Evolutionary conservation across 1,284 basidiomycete species (phyloP).

Genomic region (Pseudozyma sp.): DNA sequence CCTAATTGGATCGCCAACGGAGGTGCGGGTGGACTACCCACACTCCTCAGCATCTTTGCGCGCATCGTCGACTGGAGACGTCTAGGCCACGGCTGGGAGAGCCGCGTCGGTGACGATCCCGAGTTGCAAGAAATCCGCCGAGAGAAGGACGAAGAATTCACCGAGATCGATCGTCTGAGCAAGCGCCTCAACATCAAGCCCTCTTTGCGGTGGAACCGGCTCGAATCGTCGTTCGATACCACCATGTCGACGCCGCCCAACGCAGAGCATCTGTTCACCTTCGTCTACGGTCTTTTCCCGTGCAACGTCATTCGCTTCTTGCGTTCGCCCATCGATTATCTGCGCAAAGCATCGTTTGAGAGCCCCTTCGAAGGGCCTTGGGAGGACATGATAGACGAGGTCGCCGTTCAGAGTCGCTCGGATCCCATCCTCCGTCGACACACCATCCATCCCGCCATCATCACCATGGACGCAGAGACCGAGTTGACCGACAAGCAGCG

Average conservation of each 20-base stretch:
- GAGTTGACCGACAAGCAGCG: constrained; percentile 77
- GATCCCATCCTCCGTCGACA: constrained; percentile 76
- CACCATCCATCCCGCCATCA: constrained; percentile 78
- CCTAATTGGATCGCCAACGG: constrained; percentile 64
- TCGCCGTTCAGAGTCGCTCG: constrained; percentile 70
- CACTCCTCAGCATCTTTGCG: constrained; percentile 60
- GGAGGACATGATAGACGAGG: constrained; percentile 76
- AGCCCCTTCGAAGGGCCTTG: constrained; percentile 52
- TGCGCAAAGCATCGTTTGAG: constrained; percentile 77
- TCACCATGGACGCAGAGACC: constrained; percentile 75
- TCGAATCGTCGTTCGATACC: constrained; percentile 56
- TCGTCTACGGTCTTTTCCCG: constrained; percentile 87
- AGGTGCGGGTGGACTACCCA: constrained; percentile 57
- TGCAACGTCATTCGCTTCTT: constrained; percentile 83
- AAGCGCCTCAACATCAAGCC: constrained; percentile 54
- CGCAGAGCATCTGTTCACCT: constrained; percentile 74
- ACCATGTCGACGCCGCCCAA: constrained; percentile 55
- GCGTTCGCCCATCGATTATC: constrained; percentile 76
- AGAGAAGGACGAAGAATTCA: constrained; percentile 55
- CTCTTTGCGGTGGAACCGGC: constrained; percentile 51
- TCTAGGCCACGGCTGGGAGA: constrained; percentile 56
- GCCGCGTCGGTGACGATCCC: constrained; percentile 39
- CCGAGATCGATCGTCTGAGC: constrained; percentile 55
- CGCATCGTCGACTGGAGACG: constrained; percentile 63
- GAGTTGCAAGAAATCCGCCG: constrained; percentile 39